Base-by-base conservation (phyloP, 805 yeast species). In the Candida incommunis region DNA sequence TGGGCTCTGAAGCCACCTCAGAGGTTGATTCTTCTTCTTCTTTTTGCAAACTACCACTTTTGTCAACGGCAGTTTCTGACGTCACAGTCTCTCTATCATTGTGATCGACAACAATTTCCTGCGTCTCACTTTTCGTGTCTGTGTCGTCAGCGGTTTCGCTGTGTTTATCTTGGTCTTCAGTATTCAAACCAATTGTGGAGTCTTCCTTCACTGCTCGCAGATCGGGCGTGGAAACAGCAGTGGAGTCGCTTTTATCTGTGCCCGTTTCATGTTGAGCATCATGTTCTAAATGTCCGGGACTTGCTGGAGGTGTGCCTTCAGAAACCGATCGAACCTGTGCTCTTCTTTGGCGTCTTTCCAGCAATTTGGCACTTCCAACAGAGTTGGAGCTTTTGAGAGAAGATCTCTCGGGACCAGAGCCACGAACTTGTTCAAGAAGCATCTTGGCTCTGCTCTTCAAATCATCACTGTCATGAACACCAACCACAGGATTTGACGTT, bases 401-500 rank as follows among this genome's bases (percentile, higher is more conserved):
- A 35, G 22, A 35, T 9, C 41, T n/a, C 5, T 25, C 42, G 25
- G 23, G 3, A 7, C 44, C 47, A 24, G 18, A 7, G 27, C 27
- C 13, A 13, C 27, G 27, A 25, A 25, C 42, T 15, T 4, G 23
- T 9, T 41, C 46, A 41, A 16, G 23, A 9, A 43, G 15, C 40
- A 21, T 21, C 15, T 18, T 35, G 7, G 40, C 22, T 18, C 40
- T 35, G 13, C 7, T 15, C n/a, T 26, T 22, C 15, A 23, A 46
- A 43, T 3, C 46, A 43, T 2, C 40, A 9, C 37, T 18, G 18
- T 41, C 42, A 7, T 34, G 40, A 18, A 31, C 22, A 9, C 34
- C 49, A 22, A 45, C 31, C 13, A 22, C 34, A 20, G 43, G n/a
- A n/a, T n/a, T n/a, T n/a, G n/a, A n/a, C n/a, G n/a, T n/a, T n/a